phyloP scores from a whole-genome alignment of 2,329 filamentous ascomycete genomes.

The Geosmithia flava region DNA sequence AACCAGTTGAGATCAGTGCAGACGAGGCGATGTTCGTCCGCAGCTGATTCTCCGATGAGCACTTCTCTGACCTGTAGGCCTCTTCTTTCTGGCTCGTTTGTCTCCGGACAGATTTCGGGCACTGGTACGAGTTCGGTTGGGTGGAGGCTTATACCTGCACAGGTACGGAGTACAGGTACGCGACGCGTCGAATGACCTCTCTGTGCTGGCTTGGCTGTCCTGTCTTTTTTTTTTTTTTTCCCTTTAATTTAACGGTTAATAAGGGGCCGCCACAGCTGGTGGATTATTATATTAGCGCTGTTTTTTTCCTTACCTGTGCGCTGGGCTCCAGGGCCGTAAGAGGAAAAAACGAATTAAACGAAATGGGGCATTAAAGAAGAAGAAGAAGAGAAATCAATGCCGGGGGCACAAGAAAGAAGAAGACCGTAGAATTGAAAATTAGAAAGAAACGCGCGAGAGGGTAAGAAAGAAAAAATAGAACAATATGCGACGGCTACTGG shows the following conservation, averaged over 20 bases:
- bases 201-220: neutral
- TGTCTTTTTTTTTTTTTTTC: neutral
- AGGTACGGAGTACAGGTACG: too few relatives aligned
- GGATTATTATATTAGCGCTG: neutral
- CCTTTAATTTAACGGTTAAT: constrained; percentile 1
- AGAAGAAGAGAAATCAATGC: constrained; percentile 9
- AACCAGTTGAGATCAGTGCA: constrained; percentile 49
- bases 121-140: neutral
- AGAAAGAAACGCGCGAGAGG: neutral
- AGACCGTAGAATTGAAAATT: constrained; percentile 7
- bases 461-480: constrained; percentile 6
- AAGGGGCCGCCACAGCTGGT: neutral
- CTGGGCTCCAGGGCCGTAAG: neutral
- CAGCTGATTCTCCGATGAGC: constrained; percentile 38
- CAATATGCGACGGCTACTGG: constrained; percentile 1
- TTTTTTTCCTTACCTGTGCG: neutral
- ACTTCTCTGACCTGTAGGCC: constrained; percentile 9
- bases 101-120: neutral
- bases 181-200: neutral
- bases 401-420: neutral
- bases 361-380: constrained; percentile 2
- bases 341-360: neutral
- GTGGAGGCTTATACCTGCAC: constrained; percentile 1
- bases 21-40: constrained; percentile 47
- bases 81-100: neutral